These are phyloP conservation scores for Paramyrothecium roridum DNA, from an alignment of 2,329 filamentous ascomycete species.

Conservation along the genomic window DNA sequence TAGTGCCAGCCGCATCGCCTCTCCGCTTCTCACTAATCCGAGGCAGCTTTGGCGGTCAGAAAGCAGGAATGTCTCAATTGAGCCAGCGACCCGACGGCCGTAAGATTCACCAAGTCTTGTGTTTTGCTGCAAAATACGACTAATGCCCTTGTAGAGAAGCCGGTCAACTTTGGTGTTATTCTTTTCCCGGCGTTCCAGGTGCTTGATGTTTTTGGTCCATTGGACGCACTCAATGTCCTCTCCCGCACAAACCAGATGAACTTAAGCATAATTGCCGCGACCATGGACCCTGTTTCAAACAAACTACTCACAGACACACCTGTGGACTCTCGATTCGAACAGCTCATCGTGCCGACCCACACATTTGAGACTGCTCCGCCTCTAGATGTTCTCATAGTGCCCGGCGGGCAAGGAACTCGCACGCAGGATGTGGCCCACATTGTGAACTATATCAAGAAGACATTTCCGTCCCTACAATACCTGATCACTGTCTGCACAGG, in stretches of 20 bases:
- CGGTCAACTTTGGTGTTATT: slow-evolving; percentile 15
- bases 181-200: slow-evolving; percentile 19
- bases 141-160: background rate
- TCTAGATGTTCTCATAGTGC: slow-evolving; percentile 53
- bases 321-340: slow-evolving; percentile 7
- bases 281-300: slow-evolving; percentile 6
- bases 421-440: slow-evolving; percentile 22
- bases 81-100: too few relatives aligned
- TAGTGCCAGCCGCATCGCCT: too few relatives aligned
- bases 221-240: slow-evolving; percentile 10
- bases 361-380: slow-evolving; percentile 41
- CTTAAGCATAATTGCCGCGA: slow-evolving; percentile 6
- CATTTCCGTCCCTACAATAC: slow-evolving; percentile 39
- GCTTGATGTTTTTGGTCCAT: slow-evolving; percentile 16
- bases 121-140: too few relatives aligned
- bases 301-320: background rate
- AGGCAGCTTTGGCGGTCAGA: too few relatives aligned
- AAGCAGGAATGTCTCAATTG: too few relatives aligned
- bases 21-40: too few relatives aligned
- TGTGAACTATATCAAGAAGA: slow-evolving; percentile 35
- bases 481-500: slow-evolving; percentile 59
- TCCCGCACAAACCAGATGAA: slow-evolving; percentile 5
- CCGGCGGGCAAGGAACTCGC: slow-evolving; percentile 46
- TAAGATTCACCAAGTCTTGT: too few relatives aligned
- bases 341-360: slow-evolving; percentile 19